phyloP scores from a whole-genome alignment of 169 alveolate species.

The Perkinsus chesapeaki region DNA sequence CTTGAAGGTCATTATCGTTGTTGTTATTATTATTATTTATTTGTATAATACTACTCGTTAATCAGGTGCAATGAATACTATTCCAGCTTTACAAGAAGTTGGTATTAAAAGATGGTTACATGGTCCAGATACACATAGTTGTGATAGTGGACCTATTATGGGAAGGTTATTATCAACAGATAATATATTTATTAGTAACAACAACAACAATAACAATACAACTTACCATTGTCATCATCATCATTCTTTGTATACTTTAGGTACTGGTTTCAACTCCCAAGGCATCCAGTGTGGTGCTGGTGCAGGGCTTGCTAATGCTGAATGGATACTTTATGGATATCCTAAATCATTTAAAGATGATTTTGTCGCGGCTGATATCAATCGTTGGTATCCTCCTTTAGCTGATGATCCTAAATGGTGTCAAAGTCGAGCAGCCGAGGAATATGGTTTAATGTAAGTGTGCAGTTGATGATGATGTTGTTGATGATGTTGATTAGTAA shows the following conservation, averaged over 20 bases:
- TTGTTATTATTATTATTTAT: not conserved
- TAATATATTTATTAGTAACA: not conserved
- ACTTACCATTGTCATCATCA: too few relatives aligned
- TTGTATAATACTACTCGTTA: too few relatives aligned
- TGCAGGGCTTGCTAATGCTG: conserved; percentile 3
- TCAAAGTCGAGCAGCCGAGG: not conserved
- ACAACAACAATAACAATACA: too few relatives aligned
- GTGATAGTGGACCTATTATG: not conserved
- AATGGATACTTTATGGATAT: conserved; percentile 10
- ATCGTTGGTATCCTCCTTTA: not conserved
- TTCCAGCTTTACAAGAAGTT: not conserved
- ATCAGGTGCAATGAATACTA: not conserved
- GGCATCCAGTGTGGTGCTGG: conserved; percentile 15
- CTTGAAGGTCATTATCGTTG: not conserved
- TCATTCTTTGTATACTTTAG: too few relatives aligned
- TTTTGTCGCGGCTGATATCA: not conserved
- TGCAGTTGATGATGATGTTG: not conserved
- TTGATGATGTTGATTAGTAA: not conserved
- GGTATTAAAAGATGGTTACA: conserved; percentile 13
- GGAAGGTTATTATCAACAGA: conserved; percentile 1
- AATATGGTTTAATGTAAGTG: not conserved
- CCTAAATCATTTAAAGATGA: conserved; percentile 1
- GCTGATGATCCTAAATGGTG: not conserved
- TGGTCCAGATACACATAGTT: conserved; percentile 15
- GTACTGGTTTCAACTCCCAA: conserved; percentile 17